phyloP scores from a whole-genome alignment of 2,329 filamentous ascomycete genomes.

The Torrubiellomyces zombiae region DNA sequence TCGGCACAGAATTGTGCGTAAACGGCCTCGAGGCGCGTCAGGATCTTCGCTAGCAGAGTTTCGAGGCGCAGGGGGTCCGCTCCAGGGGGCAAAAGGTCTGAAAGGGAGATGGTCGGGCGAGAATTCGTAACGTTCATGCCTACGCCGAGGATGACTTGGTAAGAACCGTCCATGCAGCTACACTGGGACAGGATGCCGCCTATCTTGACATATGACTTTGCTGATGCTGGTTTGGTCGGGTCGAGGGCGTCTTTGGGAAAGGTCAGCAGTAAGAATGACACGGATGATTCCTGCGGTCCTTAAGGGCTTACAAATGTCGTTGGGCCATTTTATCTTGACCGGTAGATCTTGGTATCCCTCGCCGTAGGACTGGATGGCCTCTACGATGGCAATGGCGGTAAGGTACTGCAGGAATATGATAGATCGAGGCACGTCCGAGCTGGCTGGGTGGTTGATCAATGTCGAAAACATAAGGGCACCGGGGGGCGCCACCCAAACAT shows the following conservation, averaged over 20 bases:
- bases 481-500: constrained; percentile 86
- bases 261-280: too few species aligned
- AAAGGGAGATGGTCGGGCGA: constrained; percentile 74
- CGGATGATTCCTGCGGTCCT: too few species aligned
- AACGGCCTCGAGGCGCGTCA: constrained; percentile 61
- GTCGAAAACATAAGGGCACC: constrained; percentile 80
- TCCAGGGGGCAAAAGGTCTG: constrained; percentile 44
- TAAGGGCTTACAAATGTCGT: constrained; percentile 61
- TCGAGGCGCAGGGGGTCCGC: constrained; percentile 51
- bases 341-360: constrained; percentile 57
- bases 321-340: constrained; percentile 91
- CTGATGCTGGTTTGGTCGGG: constrained; percentile 31
- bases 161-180: constrained; percentile 57
- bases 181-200: constrained; percentile 87
- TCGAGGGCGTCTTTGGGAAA: constrained; percentile 42
- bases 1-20: constrained; percentile 58
- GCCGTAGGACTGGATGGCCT: constrained; percentile 69
- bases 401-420: constrained; percentile 93
- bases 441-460: constrained; percentile 66
- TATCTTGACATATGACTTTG: constrained; percentile 61
- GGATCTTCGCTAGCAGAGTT: constrained; percentile 62
- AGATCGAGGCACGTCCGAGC: constrained; percentile 54
- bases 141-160: constrained; percentile 72
- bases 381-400: constrained; percentile 70
- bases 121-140: constrained; percentile 76